Base-by-base conservation (phyloP, 352 stramenopile genomes). In the Saprolegnia diclina region DNA sequence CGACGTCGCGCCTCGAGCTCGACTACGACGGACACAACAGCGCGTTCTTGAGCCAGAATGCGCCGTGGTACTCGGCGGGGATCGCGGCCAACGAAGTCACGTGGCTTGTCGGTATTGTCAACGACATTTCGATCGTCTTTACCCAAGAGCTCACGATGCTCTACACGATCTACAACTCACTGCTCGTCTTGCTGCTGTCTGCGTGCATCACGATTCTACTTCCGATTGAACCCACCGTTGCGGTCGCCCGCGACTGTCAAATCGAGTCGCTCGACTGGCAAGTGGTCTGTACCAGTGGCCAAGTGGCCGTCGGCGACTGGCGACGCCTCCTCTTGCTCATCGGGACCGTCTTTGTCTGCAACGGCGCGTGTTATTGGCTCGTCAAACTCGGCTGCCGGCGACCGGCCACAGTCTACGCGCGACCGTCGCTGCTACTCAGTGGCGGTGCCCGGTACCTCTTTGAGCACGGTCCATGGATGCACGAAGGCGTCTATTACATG, bases 41-140 rank as follows among this genome's bases (percentile, higher is more conserved):
- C 13, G 24, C 11, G 13, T 59, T 59, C 19, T 26, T 19, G 24
- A 35, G 19, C 13, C 24, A 19, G 13, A 35, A 35, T 11, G 52
- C 11, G 3, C 48, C 61, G 16, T 56, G 37, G 61, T 67, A 67
- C 22, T 46, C 14, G 21, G 40, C 61, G 4, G 19, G 18, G 38
- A 14, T 67, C 24, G 61, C 61, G 3, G 61, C 61, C 26, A 67
- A 56, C 48, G 61, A 67, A 67, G 40, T 67, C 48, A 56, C 61
- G 24, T 67, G 61, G 61, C 37, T 67, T 37, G 61, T 56, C 13
- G 40, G 29, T 6, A n/a, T 67, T 56, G 61, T 67, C 13, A 67
- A 67, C 21, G 61, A 67, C 61, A 57, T 67, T 54, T 16, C 5
- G 7, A 16, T 67, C 6, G 48, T 56, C 16, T 29, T 57, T 22